These are phyloP conservation scores for Penicillium samsonianum DNA, from an alignment of 495 filamentous ascomycete species.

Conservation along the genomic window DNA sequence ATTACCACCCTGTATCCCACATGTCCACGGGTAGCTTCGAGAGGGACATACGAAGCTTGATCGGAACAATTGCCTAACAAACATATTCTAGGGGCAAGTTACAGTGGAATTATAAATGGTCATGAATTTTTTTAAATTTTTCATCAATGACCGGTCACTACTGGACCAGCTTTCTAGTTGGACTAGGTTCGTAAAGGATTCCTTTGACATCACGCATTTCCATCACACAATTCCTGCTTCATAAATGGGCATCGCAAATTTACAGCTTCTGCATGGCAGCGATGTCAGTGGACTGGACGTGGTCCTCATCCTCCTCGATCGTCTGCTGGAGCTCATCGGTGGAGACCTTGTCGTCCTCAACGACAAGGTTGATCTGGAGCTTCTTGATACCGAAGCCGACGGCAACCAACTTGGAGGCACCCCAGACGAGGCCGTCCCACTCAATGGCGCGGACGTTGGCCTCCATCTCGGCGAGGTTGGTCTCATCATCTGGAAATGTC, in stretches of 20 bases:
- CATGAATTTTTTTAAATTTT: constrained; percentile 34
- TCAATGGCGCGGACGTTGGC: constrained; percentile 80
- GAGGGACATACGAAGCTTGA: not conserved
- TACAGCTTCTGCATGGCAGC: constrained; percentile 92
- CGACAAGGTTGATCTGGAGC: constrained; percentile 96
- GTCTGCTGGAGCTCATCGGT: constrained; percentile 80
- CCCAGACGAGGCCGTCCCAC: constrained; percentile 95
- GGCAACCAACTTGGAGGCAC: constrained; percentile 83
- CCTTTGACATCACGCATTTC: constrained; percentile 43
- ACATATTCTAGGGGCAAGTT: not conserved
- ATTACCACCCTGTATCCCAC: not conserved
- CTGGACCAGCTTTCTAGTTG: constrained; percentile 29
- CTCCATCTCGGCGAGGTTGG: constrained; percentile 81
- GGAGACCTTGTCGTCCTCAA: constrained; percentile 96
- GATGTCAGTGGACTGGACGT: constrained; percentile 94
- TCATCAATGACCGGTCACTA: constrained; percentile 31
- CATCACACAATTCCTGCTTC: constrained; percentile 44
- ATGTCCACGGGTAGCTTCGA: no score
- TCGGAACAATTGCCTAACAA: not conserved
- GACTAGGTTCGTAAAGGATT: constrained; percentile 30
- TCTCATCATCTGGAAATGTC: constrained; percentile 75
- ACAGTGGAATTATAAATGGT: constrained; percentile 15
- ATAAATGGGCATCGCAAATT: constrained; percentile 43
- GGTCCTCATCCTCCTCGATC: constrained; percentile 90
- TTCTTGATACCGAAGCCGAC: constrained; percentile 99